These are phyloP conservation scores for Daucus carota DNA, from an alignment of 129 eudicot genomes.

Conservation along the genomic window DNA sequence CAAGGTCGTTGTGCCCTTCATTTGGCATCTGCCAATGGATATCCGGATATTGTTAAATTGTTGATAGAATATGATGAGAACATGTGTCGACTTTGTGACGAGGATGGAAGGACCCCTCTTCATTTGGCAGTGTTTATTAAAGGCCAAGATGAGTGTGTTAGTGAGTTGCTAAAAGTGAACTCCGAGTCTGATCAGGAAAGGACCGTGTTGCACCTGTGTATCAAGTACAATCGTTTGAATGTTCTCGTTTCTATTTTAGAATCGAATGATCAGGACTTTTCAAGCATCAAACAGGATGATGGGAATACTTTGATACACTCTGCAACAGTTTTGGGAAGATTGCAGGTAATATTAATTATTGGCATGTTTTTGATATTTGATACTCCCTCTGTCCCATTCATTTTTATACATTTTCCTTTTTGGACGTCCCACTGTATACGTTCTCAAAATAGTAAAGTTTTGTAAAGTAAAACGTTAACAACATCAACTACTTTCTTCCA, in stretches of 20 bases:
- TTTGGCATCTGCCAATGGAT: constrained; percentile 47
- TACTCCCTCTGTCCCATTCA: too few species aligned
- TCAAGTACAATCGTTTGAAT: not conserved
- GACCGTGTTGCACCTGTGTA: not conserved
- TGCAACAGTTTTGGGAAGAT: too few species aligned
- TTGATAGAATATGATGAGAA: not conserved
- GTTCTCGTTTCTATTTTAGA: not conserved
- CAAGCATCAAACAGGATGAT: constrained; percentile 24
- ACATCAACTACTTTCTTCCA: too few species aligned
- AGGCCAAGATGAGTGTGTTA: not conserved
- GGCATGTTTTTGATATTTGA: too few species aligned
- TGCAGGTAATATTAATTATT: too few species aligned
- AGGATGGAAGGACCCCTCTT: not conserved
- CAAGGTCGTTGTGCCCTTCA: constrained; percentile 37
- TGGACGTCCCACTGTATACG: too few species aligned
- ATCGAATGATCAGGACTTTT: constrained; percentile 11
- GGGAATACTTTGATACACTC: too few species aligned
- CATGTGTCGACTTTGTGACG: not conserved
- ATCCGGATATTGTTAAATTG: not conserved
- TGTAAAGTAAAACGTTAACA: too few species aligned
- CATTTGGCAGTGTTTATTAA: not conserved
- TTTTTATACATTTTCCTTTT: too few species aligned
- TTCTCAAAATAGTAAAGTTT: too few species aligned
- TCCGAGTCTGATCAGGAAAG: not conserved
- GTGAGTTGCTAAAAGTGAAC: not conserved